A percentile compares a stretch with the other conserved stretches of the same genome.
These are phyloP conservation scores for Exophiala sp. DNA, from an alignment of 2,329 filamentous ascomycete genomes.

Conservation along the genomic window DNA sequence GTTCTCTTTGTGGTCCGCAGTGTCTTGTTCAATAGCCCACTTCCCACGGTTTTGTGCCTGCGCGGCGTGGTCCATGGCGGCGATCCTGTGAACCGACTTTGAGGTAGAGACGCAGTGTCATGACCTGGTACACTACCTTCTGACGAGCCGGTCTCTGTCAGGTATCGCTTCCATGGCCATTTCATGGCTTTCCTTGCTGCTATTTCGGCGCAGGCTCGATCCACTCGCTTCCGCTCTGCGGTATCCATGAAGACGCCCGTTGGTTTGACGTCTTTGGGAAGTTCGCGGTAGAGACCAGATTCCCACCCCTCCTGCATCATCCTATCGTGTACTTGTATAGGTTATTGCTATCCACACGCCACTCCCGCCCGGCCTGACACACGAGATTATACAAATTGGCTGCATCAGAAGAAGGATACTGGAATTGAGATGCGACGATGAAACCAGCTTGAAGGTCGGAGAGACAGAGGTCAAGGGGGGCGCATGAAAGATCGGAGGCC, in stretches of 20 bases:
- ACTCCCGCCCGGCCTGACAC: not conserved
- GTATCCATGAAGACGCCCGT: not conserved
- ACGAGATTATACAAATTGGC: not conserved
- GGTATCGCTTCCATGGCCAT: conserved; percentile 31
- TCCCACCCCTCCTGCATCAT: not conserved
- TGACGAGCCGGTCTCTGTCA: conserved; percentile 14
- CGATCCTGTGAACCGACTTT: not conserved
- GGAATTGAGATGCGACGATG: not conserved
- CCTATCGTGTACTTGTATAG: not conserved
- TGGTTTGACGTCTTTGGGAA: not conserved
- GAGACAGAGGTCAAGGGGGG: not conserved
- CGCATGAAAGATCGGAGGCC: not conserved
- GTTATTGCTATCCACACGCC: not conserved
- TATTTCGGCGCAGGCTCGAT: conserved; percentile 33
- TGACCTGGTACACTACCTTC: conserved; percentile 9
- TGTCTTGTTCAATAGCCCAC: conserved; percentile 5
- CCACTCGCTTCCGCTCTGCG: not conserved
- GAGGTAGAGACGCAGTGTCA: not conserved
- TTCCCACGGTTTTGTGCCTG: conserved; percentile 2
- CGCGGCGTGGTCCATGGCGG: not conserved
- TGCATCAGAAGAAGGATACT: not conserved
- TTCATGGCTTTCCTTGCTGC: conserved; percentile 42
- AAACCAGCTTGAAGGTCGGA: not conserved
- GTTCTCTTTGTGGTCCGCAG: not conserved
- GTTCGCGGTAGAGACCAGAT: not conserved